These are phyloP conservation scores for Quercus agrifolia DNA, from an alignment of 306 rosid species.

Conservation along the genomic window DNA sequence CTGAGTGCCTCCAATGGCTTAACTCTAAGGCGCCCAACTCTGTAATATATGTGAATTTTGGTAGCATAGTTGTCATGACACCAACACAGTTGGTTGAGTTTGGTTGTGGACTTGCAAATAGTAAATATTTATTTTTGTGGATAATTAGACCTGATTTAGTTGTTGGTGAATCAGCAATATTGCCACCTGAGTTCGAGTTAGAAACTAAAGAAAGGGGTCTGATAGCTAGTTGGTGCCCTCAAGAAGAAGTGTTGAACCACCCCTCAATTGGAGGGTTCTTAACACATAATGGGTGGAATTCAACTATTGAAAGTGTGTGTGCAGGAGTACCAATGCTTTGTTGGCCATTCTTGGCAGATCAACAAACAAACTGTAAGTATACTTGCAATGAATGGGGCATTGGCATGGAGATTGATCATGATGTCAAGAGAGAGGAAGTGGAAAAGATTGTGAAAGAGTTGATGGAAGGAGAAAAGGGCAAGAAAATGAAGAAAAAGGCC, in stretches of 20 bases:
- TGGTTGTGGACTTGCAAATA: constrained; percentile 9
- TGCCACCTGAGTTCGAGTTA: background rate
- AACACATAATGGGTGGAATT: constrained; percentile 4
- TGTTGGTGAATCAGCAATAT: background rate
- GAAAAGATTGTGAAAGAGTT: no score
- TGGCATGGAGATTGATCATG: no score
- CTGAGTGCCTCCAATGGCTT: constrained; percentile 11
- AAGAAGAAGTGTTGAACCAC: constrained; percentile 4
- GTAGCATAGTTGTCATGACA: no score
- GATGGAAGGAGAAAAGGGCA: no score
- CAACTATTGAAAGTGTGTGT: constrained; percentile 1
- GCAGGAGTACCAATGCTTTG: background rate
- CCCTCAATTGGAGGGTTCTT: constrained; percentile 1
- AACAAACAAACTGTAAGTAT: no score
- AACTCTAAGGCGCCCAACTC: background rate
- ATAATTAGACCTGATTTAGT: constrained; percentile 7
- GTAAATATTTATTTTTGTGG: constrained; percentile 5
- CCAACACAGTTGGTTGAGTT: no score
- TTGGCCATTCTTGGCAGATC: no score
- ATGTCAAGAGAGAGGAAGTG: no score
- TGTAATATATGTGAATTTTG: constrained; percentile 3
- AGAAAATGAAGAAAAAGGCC: no score
- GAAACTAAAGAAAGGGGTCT: constrained; percentile 2
- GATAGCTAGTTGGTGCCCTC: constrained; percentile 11
- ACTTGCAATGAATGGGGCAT: no score